phyloP scores from a whole-genome alignment of 1,284 basidiomycete genomes.

The Termitomyces sp. region DNA sequence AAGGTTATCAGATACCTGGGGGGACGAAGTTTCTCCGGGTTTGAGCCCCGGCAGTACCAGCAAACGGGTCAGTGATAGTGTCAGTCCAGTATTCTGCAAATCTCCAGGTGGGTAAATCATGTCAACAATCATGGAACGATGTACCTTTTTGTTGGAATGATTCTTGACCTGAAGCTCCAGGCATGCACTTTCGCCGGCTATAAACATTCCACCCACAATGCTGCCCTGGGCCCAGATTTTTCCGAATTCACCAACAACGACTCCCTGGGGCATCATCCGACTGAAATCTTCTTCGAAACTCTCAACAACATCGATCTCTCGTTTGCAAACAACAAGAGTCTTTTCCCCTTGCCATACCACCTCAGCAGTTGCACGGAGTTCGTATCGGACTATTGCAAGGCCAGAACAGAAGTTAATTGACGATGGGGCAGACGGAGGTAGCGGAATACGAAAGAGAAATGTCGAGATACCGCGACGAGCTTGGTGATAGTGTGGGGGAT shows the following conservation, averaged over 20 bases:
- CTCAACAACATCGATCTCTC: constrained; percentile 62
- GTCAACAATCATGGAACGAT: constrained; percentile 7
- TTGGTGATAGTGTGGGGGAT: constrained; percentile 60
- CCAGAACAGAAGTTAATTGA: constrained; percentile 65
- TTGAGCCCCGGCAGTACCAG: constrained; percentile 48
- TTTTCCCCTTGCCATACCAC: constrained; percentile 71
- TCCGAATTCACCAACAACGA: constrained; percentile 67
- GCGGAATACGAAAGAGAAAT: constrained; percentile 67
- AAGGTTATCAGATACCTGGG: constrained; percentile 64
- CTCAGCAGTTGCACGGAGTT: constrained; percentile 62
- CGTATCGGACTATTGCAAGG: constrained; percentile 62
- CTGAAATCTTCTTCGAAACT: constrained; percentile 35
- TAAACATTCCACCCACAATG: constrained; percentile 53
- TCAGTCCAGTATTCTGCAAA: constrained; percentile 58
- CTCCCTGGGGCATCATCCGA: constrained; percentile 43
- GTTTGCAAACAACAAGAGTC: constrained; percentile 55
- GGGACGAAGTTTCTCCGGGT: constrained; percentile 35
- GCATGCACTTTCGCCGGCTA: constrained; percentile 64
- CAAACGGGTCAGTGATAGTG: constrained; percentile 51
- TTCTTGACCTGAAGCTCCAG: constrained; percentile 75
- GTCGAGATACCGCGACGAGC: constrained; percentile 67
- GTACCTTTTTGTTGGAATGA: constrained; percentile 69
- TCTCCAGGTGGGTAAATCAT: constrained; percentile 8
- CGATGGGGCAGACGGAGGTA: constrained; percentile 60
- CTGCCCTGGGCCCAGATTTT: constrained; percentile 71